Conservation (phyloP, 108 stramenopile genomes). For the Chaetoceros tenuissimus region DNA sequence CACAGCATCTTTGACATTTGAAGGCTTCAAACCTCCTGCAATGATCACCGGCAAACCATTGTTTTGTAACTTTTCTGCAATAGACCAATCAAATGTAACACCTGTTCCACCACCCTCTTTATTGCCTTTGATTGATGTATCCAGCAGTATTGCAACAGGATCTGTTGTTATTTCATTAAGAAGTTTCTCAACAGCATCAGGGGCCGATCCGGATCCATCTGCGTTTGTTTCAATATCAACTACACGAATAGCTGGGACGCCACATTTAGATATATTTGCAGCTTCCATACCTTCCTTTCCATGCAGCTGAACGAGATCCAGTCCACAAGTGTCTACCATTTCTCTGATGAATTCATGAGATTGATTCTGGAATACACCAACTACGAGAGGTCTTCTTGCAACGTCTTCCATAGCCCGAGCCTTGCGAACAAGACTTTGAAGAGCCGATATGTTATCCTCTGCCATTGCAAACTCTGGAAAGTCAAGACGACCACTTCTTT, state of each 20-base stretch:
- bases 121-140: slow-evolving; percentile 86
- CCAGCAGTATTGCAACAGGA: slow-evolving; percentile 83
- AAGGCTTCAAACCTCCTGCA: slow-evolving; percentile 89
- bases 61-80: slow-evolving; percentile 77
- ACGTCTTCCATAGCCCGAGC: slow-evolving; percentile 46
- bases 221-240: slow-evolving; percentile 81
- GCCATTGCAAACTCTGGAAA: slow-evolving; percentile 9
- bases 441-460: slow-evolving; percentile 11
- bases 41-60: slow-evolving; percentile 92
- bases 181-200: slow-evolving; percentile 47
- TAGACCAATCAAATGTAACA: slow-evolving; percentile 87
- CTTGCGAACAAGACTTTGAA: slow-evolving; percentile 38
- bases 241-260: slow-evolving; percentile 87
- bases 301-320: slow-evolving; percentile 97
- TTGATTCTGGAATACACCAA: slow-evolving; percentile 98
- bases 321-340: slow-evolving; percentile 71
- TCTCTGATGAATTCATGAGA: slow-evolving; percentile 57
- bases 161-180: slow-evolving; percentile 52
- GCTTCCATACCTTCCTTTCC: slow-evolving; percentile 88
- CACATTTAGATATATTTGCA: slow-evolving; percentile 40
- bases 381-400: slow-evolving; percentile 69
- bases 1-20: slow-evolving; percentile 79
- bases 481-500: slow-evolving; percentile 42
- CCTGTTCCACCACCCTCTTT: slow-evolving; percentile 88
- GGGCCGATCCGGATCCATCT: slow-evolving; percentile 35